These are phyloP conservation scores for Amphicarpaea edgeworthii DNA, from an alignment of 306 rosid species.

Conservation along the genomic window DNA sequence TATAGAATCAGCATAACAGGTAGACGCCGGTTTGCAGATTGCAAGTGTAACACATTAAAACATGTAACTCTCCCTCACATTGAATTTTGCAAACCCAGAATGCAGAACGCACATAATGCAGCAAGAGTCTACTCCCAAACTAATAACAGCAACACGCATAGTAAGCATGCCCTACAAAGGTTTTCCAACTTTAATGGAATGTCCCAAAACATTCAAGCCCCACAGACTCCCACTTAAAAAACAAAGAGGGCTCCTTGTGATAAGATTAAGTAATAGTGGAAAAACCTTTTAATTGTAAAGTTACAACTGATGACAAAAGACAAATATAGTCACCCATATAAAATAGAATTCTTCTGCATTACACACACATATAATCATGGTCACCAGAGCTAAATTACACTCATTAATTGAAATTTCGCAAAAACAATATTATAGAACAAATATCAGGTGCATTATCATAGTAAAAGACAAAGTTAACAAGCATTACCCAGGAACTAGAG, in stretches of 20 bases:
- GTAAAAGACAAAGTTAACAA: constrained; percentile 33
- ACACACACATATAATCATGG: background rate
- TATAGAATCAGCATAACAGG: constrained; percentile 7
- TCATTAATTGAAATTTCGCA: background rate
- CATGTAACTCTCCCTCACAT: background rate
- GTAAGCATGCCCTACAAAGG: constrained; percentile 10
- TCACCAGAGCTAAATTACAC: constrained; percentile 3
- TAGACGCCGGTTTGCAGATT: background rate
- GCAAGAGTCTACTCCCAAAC: constrained; percentile 1
- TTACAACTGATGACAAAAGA: background rate
- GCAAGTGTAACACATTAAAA: background rate
- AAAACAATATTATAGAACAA: constrained; percentile 12
- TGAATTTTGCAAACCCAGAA: background rate
- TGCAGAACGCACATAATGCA: background rate
- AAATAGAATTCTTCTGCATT: background rate
- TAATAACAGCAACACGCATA: background rate
- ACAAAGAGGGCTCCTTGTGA: constrained; percentile 10
- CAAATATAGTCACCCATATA: background rate
- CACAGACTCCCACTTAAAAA: background rate
- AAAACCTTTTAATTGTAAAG: constrained; percentile 17
- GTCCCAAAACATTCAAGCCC: background rate
- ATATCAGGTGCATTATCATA: constrained; percentile 17
- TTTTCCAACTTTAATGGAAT: constrained; percentile 16
- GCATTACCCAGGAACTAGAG: constrained; percentile 86
- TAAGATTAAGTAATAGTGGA: background rate